Conservation (phyloP, 75 land plant species). For the Ceratopteris richardii region DNA sequence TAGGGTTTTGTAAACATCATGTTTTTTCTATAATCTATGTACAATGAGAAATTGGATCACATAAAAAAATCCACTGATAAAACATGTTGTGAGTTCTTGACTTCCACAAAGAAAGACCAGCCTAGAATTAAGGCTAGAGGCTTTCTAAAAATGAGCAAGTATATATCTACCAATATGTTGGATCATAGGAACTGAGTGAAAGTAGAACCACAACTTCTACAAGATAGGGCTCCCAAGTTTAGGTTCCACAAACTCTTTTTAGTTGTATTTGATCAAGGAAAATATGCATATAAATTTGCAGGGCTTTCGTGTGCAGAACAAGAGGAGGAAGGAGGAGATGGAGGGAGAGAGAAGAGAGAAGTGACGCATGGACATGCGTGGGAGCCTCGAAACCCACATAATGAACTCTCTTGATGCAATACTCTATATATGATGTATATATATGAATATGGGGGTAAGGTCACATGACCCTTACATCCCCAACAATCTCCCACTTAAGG, state of each 20-base stretch:
- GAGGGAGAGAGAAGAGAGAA: too few species aligned
- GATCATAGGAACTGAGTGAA: conserved; percentile 51
- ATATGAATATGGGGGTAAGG: too few species aligned
- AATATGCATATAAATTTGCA: too few species aligned
- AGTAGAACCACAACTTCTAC: conserved; percentile 70
- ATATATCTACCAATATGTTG: conserved; percentile 42
- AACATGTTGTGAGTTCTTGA: conserved; percentile 34
- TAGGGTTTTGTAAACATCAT: conserved; percentile 6
- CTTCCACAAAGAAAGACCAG: conserved; percentile 69
- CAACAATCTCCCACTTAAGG: too few species aligned
- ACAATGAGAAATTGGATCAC: conserved; percentile 36
- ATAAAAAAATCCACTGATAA: conserved; percentile 49
- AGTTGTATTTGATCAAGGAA: conserved; percentile 37
- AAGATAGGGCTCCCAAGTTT: conserved; percentile 84
- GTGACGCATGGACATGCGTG: too few species aligned
- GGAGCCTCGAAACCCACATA: too few species aligned
- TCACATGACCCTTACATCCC: too few species aligned
- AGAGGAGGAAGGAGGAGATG: too few species aligned
- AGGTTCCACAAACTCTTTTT: conserved; percentile 40
- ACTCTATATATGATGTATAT: too few species aligned
- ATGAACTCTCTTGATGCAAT: too few species aligned
- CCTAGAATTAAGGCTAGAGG: conserved; percentile 39
- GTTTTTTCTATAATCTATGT: conserved; percentile 7
- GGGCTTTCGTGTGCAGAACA: too few species aligned
- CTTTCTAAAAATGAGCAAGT: conserved; percentile 49